Percentiles rank a stretch among this genome's conserved stretches.
Evolutionary conservation across 768 basidiomycete genomes (phyloP).

Genomic region (Paxillus rubicundulus): DNA sequence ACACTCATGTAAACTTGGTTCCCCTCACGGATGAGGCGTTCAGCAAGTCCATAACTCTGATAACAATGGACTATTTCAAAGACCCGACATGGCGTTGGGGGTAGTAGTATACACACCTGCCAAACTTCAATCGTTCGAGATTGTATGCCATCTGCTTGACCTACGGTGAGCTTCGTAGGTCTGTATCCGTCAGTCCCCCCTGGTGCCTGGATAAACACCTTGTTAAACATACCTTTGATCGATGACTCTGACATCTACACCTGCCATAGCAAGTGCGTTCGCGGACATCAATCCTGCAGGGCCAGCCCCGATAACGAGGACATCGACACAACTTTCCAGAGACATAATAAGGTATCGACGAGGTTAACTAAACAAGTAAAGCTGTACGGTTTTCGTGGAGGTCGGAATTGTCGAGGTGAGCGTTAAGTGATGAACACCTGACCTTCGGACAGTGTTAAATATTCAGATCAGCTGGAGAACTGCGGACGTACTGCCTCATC

Average conservation of each 20-base stretch:
- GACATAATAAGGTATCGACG: too few relatives aligned
- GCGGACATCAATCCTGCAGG: constrained; percentile 60
- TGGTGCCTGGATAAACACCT: too few relatives aligned
- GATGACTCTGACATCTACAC: constrained; percentile 41
- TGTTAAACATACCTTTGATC: constrained; percentile 34
- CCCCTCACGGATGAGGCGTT: constrained; percentile 54
- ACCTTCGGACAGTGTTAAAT: too few relatives aligned
- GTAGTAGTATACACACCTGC: constrained; percentile 29
- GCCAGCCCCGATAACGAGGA: constrained; percentile 43
- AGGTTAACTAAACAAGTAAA: too few relatives aligned
- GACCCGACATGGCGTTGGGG: too few relatives aligned
- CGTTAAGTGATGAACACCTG: too few relatives aligned
- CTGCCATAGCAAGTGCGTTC: constrained; percentile 42
- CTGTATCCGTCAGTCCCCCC: constrained; percentile 14
- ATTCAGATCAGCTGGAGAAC: too few relatives aligned
- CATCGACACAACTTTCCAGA: constrained; percentile 29
- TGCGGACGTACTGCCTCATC: too few relatives aligned
- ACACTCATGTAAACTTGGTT: constrained; percentile 66
- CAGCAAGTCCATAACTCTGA: constrained; percentile 70
- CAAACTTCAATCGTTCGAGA: constrained; percentile 49
- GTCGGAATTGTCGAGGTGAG: too few relatives aligned
- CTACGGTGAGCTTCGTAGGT: constrained; percentile 38
- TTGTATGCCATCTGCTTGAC: constrained; percentile 51
- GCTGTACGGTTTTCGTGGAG: too few relatives aligned
- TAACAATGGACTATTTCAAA: neutral